Evolutionary conservation across 2,329 filamentous ascomycete species (phyloP).

Genomic region (Sporothrix luriei): DNA sequence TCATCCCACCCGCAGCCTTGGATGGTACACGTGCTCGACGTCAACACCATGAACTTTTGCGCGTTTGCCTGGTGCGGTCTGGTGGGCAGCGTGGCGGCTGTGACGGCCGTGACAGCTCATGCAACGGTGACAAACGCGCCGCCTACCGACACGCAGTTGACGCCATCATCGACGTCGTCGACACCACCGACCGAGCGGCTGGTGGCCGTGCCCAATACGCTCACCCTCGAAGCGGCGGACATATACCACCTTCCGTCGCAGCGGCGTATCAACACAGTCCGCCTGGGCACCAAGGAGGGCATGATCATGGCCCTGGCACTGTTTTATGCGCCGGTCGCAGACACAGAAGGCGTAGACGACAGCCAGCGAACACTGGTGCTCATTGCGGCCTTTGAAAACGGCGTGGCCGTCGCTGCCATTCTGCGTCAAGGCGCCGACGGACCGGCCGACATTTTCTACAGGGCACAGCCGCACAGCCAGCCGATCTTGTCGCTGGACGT

Average conservation of each 20-base stretch:
- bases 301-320: conserved; percentile 88
- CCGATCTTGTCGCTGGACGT: conserved; percentile 76
- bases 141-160: neutral
- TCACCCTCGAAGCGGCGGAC: conserved; percentile 76
- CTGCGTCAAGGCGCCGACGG: conserved; percentile 46
- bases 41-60: conserved; percentile 96
- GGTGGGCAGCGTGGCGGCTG: neutral
- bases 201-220: conserved; percentile 77
- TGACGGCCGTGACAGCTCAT: neutral
- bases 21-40: conserved; percentile 79
- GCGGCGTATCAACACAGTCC: conserved; percentile 63
- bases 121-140: conserved; percentile 38
- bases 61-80: conserved; percentile 66
- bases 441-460: conserved; percentile 61
- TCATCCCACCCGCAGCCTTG: conserved; percentile 65
- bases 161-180: neutral
- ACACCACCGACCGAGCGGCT: conserved; percentile 44
- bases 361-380: conserved; percentile 52
- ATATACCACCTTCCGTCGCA: conserved; percentile 81
- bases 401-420: conserved; percentile 67
- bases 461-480: conserved; percentile 70
- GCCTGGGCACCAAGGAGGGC: conserved; percentile 58
- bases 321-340: conserved; percentile 46
- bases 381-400: conserved; percentile 82
- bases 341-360: conserved; percentile 42